Evolutionary conservation across 345 rosid genomes (phyloP), one percentile per base, ranked within the genome.

Genomic region (Geranium rotundifolium): DNA sequence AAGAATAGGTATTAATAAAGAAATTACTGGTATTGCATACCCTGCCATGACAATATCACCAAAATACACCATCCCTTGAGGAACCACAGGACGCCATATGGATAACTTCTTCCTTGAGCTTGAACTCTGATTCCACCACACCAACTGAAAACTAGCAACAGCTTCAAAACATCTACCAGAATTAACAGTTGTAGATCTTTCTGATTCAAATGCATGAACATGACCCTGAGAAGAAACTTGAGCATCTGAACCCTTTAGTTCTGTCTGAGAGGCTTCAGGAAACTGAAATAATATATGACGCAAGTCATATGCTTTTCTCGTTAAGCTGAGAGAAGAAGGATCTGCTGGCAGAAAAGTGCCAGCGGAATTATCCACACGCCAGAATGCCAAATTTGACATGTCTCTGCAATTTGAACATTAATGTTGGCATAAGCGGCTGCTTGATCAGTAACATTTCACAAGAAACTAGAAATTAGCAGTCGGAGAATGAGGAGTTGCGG

Each of bases 41-140:
- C 99, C 99, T 71, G 77, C 79, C 75, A 93, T 83, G 71, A 96
- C 96, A 72, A 90, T 77, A 80, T 93, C 99, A 63, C 99, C 96
- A 65, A 93, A 93, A 81, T 79, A 93, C 34, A 84, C 91, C 90
- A 84, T 82, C 64, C 96, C 91, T 29, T 76, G 84, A 50, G 95
- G 76, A 68, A 88, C 80, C 2, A 73, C 64, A 4, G 97, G 99
- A 56, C 96, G 96, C 99, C 99, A 93, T 72, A 93, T 64, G 6
- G 99, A 93, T 58, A 90, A 58, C 74, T 82, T 78, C 74, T 90
- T 87, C 72, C 88, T 82, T 60, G 90, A 80, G 72, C 73, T 84
- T 69, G 90, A 73, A 67, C 75, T 79, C 64, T 71, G 79, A 75
- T 93, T 88, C 91, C 85, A 90, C 99, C 99, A 93, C 67, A 93